A percentile compares a stretch with the other conserved stretches of the same genome.
phyloP scores from a whole-genome alignment of 495 filamentous ascomycete species.

The Tetracladium setigerum region DNA sequence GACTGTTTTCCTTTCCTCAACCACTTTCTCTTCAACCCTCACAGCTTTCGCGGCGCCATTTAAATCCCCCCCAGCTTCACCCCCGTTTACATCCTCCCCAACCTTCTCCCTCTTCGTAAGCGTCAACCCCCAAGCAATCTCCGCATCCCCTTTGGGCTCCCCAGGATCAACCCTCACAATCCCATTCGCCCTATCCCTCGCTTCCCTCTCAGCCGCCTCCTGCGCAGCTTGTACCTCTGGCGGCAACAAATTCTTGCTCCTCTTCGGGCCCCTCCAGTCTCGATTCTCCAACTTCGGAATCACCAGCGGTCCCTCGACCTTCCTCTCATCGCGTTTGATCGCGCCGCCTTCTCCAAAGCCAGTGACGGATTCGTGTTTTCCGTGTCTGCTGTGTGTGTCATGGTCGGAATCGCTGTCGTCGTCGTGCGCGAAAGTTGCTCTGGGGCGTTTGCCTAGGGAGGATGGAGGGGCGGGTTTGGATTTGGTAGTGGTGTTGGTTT shows the following conservation, averaged over 20 bases:
- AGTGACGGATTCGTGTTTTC: conserved; percentile 29
- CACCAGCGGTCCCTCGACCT: conserved; percentile 44
- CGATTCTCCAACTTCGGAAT: conserved; percentile 61
- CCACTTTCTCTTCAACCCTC: conserved; percentile 26
- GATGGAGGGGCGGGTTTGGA: conserved; percentile 7
- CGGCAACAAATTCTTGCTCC: conserved; percentile 40
- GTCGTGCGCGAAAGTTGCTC: conserved; percentile 5
- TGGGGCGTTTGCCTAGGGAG: conserved; percentile 18
- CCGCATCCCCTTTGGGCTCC: conserved; percentile 26
- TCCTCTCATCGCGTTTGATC: conserved; percentile 21
- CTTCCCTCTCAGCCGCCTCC: conserved; percentile 8
- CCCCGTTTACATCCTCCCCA: conserved; percentile 1
- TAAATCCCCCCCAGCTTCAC: background rate
- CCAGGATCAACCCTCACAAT: conserved; percentile 21
- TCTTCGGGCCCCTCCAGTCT: conserved; percentile 60
- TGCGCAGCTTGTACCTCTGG: conserved; percentile 38
- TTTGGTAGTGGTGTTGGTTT: conserved; percentile 5
- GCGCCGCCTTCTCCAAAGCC: conserved; percentile 27
- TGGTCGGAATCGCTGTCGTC: conserved; percentile 10
- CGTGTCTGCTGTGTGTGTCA: background rate
- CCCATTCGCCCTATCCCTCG: conserved; percentile 9
- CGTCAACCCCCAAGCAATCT: conserved; percentile 20
- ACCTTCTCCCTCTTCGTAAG: conserved; percentile 18
- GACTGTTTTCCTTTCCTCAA: conserved; percentile 34
- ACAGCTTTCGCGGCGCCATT: conserved; percentile 11